Evolutionary conservation across 2,329 filamentous ascomycete genomes (phyloP), one percentile per base, ranked within the genome.

Genomic region (Dothistroma septosporum): DNA sequence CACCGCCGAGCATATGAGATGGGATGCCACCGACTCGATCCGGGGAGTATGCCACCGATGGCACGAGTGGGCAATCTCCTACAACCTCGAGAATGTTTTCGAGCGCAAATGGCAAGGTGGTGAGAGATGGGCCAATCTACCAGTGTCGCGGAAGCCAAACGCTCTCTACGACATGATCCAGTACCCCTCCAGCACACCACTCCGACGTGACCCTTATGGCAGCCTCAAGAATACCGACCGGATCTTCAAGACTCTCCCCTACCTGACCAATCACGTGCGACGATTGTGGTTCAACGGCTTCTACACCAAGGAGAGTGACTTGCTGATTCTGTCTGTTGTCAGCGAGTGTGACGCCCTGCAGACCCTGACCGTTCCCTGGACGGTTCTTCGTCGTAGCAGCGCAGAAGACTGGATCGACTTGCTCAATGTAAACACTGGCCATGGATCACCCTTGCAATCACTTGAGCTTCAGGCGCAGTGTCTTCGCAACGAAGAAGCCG

Each of bases 271-370:
- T 22, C 76, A 81, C 66, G 80, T 83, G 58, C 78, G 77, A 58
- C 78, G 80, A 50, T 75, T 83, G 67, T 83, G 80, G 80, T 82
- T 83, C 70, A 79, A 83, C 60, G 81, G 81, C 54, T 82, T 83
- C 70, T 79, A 83, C 71, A 77, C 77, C 7, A 75, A 78, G 52
- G 77, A 82, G 64, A 82, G 80, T 4, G 79, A 81, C 66, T 73
- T 75, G 32, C 73, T 80, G 61, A 78, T 83, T 55, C 79, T 82
- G 60, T 73, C 76, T 16, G 77, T 79, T 52, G 73, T 83, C 35
- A 73, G 75, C 59, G 76, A 76, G 65, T 83, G 80, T 70, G 71
- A 68, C 44, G 77, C 79, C 61, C 72, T 83, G 16, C 76, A 76
- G 10, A 78, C 77, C 47, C 71, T 82, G 24, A 81, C 78, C 32